A percentile compares a stretch with the other conserved stretches of the same genome.
phyloP scores from a whole-genome alignment of 2,329 filamentous ascomycete genomes.

The Aspergillus pseudoglaucus region DNA sequence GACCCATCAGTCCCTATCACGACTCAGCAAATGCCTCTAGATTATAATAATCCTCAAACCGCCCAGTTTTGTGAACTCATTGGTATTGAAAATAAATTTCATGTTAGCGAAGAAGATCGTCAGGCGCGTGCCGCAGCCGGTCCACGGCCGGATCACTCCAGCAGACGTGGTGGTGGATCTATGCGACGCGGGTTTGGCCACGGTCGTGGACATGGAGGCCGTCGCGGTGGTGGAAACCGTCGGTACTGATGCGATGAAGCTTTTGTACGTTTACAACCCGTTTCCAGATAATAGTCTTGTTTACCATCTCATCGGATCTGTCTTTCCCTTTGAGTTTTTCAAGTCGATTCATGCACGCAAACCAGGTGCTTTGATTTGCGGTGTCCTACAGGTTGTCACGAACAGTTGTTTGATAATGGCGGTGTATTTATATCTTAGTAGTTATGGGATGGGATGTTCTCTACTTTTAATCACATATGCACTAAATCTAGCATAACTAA shows the following conservation, averaged over 20 bases:
- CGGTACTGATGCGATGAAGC: not conserved
- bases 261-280: not conserved
- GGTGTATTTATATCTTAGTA: not conserved
- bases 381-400: not conserved
- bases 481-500: too few relatives aligned
- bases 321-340: not conserved
- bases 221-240: not conserved
- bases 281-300: not conserved
- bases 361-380: not conserved
- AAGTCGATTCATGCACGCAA: not conserved
- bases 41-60: constrained; percentile 86
- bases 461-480: too few relatives aligned
- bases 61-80: constrained; percentile 71
- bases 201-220: constrained; percentile 8
- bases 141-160: constrained; percentile 40
- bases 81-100: constrained; percentile 68
- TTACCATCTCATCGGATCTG: not conserved
- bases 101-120: constrained; percentile 66
- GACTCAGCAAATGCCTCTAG: constrained; percentile 59
- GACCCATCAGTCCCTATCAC: constrained; percentile 51
- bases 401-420: not conserved
- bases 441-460: too few relatives aligned
- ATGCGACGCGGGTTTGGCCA: constrained; percentile 17
- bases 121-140: constrained; percentile 52
- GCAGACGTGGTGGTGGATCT: constrained; percentile 15